These are phyloP conservation scores for Angophora floribunda DNA, from an alignment of 345 rosid genomes.

Conservation along the genomic window DNA sequence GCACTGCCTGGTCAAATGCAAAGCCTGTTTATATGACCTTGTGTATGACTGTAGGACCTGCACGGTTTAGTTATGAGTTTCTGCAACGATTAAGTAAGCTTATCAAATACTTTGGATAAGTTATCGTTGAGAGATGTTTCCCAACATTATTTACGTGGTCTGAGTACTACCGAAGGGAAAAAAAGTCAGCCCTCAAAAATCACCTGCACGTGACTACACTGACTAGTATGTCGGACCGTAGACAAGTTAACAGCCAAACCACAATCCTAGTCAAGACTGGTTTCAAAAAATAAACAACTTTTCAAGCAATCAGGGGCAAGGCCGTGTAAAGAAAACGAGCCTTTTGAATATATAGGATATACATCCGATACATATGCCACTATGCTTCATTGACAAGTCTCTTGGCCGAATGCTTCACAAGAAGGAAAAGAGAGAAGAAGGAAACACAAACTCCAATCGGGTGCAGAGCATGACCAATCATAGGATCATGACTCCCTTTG, in stretches of 20 bases:
- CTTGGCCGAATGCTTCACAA: neutral
- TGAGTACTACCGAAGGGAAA: neutral
- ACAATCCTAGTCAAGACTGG: neutral
- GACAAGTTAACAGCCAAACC: neutral
- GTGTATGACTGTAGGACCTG: neutral
- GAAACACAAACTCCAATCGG: neutral
- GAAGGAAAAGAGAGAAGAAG: neutral
- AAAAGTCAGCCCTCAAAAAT: neutral
- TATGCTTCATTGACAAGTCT: neutral
- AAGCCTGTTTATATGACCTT: neutral
- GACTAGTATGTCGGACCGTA: neutral
- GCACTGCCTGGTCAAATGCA: neutral
- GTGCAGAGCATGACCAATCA: neutral
- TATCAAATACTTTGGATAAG: neutral
- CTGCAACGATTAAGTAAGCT: neutral
- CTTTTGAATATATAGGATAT: neutral
- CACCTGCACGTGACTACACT: neutral
- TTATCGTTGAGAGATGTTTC: neutral
- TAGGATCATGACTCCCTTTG: neutral
- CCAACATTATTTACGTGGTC: neutral
- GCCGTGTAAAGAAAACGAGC: neutral
- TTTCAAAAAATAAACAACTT: neutral
- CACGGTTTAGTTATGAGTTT: neutral
- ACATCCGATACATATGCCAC: neutral
- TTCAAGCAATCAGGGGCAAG: neutral